Conservation (phyloP, 371 early-diverging fungal genomes). For the Nematocida parisii region DNA sequence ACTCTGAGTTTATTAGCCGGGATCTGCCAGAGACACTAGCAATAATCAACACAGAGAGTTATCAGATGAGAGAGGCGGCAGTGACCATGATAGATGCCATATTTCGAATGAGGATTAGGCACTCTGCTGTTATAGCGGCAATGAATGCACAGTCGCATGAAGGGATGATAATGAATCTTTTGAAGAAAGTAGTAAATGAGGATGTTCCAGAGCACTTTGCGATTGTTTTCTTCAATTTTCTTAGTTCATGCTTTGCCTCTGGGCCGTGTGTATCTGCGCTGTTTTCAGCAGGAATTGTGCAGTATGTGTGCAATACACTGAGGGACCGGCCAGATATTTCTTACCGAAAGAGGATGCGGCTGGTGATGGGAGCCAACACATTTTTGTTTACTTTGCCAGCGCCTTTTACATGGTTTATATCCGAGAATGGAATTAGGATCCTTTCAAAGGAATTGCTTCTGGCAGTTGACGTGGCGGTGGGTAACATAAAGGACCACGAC, state of each 20-base stretch:
- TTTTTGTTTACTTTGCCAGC: conserved; percentile 39
- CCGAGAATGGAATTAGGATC: conserved; percentile 37
- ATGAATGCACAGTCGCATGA: conserved; percentile 41
- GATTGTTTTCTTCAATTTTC: conserved; percentile 33
- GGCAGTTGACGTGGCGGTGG: background rate
- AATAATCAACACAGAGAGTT: conserved; percentile 18
- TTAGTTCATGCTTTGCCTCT: conserved; percentile 52
- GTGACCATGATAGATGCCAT: conserved; percentile 39
- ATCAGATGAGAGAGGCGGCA: conserved; percentile 34
- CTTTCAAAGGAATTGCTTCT: conserved; percentile 37
- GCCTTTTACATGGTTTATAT: conserved; percentile 39
- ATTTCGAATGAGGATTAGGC: conserved; percentile 44
- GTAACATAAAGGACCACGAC: conserved; percentile 11
- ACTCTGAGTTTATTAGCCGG: conserved; percentile 49
- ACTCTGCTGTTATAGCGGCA: conserved; percentile 7
- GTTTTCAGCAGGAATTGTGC: conserved; percentile 50
- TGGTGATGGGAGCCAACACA: conserved; percentile 47
- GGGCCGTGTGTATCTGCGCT: conserved; percentile 42
- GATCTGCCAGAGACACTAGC: conserved; percentile 32
- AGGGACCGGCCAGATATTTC: conserved; percentile 25
- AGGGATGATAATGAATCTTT: conserved; percentile 38
- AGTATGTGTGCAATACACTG: conserved; percentile 46
- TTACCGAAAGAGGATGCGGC: conserved; percentile 31
- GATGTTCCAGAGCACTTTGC: conserved; percentile 35
- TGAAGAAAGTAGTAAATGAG: conserved; percentile 15